These are phyloP conservation scores for Pyrrhoderma noxium DNA, from an alignment of 1,284 basidiomycete genomes.

Conservation along the genomic window DNA sequence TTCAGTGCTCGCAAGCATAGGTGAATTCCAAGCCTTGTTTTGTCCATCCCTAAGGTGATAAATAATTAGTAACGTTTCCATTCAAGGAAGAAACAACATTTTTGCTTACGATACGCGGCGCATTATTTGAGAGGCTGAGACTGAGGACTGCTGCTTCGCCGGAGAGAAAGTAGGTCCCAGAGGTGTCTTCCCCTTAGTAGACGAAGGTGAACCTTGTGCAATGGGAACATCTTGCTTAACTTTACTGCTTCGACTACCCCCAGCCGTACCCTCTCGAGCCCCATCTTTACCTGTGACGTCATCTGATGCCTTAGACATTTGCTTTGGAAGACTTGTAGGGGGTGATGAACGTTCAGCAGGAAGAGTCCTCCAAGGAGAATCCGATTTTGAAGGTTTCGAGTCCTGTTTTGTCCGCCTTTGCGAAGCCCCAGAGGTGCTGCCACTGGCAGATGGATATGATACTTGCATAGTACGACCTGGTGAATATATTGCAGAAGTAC, in stretches of 20 bases:
- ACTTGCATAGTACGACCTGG: not conserved
- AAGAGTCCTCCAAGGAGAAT: slow-evolving; percentile 13
- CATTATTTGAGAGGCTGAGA: slow-evolving; percentile 25
- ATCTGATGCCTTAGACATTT: not conserved
- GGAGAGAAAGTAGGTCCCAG: slow-evolving; percentile 59
- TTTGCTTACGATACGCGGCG: slow-evolving; percentile 45
- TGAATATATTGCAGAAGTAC: slow-evolving; percentile 4
- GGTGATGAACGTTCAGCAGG: not conserved
- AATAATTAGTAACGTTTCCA: not conserved
- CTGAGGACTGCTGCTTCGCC: slow-evolving; percentile 33
- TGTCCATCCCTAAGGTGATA: slow-evolving; percentile 29
- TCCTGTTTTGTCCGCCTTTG: not conserved
- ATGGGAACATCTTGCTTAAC: not conserved
- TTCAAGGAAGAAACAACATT: slow-evolving; percentile 4
- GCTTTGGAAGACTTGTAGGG: not conserved
- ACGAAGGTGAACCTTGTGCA: not conserved
- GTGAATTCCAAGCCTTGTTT: slow-evolving; percentile 46
- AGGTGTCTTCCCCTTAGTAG: slow-evolving; percentile 25
- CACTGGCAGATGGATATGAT: slow-evolving; percentile 5
- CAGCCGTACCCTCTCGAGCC: not conserved
- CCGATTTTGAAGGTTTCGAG: not conserved
- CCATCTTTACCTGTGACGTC: not conserved
- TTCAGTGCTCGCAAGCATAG: slow-evolving; percentile 27
- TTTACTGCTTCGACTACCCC: slow-evolving; percentile 5
- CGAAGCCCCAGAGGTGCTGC: slow-evolving; percentile 13